A percentile compares a stretch with the other conserved stretches of the same genome.
Conservation (phyloP, 2,329 filamentous ascomycete genomes). For the Rosellinia necatrix region DNA sequence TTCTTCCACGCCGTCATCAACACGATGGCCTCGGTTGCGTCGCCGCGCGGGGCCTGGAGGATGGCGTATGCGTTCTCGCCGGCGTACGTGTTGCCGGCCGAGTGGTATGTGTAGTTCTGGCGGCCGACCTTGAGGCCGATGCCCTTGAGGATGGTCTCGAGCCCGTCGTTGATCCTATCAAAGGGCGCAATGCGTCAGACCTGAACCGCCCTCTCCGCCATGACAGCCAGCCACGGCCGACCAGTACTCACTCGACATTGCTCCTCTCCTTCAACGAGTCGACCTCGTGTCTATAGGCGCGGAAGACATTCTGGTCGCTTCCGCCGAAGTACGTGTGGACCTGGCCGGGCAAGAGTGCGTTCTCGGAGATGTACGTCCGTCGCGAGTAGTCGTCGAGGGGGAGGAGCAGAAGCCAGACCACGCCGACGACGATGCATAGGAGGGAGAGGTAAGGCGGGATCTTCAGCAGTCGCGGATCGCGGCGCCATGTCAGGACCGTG, state of each 20-base stretch:
- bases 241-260: slow-evolving; percentile 56
- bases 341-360: slow-evolving; percentile 91
- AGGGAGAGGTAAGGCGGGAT: slow-evolving; percentile 87
- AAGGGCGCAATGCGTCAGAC: slow-evolving; percentile 14
- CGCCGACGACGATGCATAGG: slow-evolving; percentile 80
- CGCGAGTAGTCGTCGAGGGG: slow-evolving; percentile 91
- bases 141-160: slow-evolving; percentile 76
- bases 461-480: slow-evolving; percentile 80
- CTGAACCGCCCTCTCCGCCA: neutral
- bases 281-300: slow-evolving; percentile 86
- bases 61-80: slow-evolving; percentile 95
- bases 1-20: slow-evolving; percentile 89
- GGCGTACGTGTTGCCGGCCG: slow-evolving; percentile 72
- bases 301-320: slow-evolving; percentile 92
- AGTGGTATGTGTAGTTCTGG: slow-evolving; percentile 85
- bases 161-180: slow-evolving; percentile 66
- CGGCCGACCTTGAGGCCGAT: slow-evolving; percentile 85
- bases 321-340: slow-evolving; percentile 98
- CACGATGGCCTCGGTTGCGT: slow-evolving; percentile 96
- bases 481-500: slow-evolving; percentile 71
- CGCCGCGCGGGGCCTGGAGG: slow-evolving; percentile 88
- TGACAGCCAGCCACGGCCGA: neutral
- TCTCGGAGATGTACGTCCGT: slow-evolving; percentile 94
- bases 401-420: slow-evolving; percentile 87
- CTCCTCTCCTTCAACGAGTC: slow-evolving; percentile 60